Evolutionary conservation across 2,329 filamentous ascomycete genomes (phyloP), one percentile per base, ranked within the genome.

Genomic region (Alternaria arborescens): DNA sequence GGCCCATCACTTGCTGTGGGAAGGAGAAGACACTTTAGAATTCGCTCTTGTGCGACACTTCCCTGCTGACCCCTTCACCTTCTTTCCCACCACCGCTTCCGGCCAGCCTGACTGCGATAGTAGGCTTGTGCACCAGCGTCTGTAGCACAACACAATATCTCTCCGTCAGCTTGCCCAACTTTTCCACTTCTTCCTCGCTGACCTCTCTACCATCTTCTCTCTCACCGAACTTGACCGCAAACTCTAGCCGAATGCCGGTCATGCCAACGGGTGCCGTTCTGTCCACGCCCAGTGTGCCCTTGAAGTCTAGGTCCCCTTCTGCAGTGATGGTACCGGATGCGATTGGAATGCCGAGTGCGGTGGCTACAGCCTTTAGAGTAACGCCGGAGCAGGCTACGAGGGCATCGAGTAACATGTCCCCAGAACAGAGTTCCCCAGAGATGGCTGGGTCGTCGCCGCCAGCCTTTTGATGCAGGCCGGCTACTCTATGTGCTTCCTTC

Each of bases 331-430:
- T 79, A 3, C 82, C 82, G 2, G 71, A 71, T n/a, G 71, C 70
- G 40, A 84, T 78, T 5, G 80, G 80, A 11, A 84, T 79, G 1
- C 73, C 75, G 51, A 84, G 71, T 3, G 81, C 82, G 0, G 82
- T 84, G 5, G 82, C 80, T 2, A 84, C 82, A 10, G 82, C 82
- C 64, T 83, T 83, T 26, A 84, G 73, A n/a, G 82, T 84, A 4
- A 84, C 82, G 24, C 82, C 82, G 1, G 82, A 80, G 69, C 82
- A 84, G 4, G 82, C 82, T 5, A 85, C 82, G 2, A 84, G 75
- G 0, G 82, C 82, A 58, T 84, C 82, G 12, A 84, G 78, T 12
- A 85, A 75, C 81, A 84, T 82, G 65, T 84, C 82, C 12, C 82
- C 82, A 0, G 78, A 80, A 74, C 82, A 84, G 2, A 84, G 75